phyloP scores from a whole-genome alignment of 1,139 yeast genomes.

The Entelexis paramagnoliae region DNA sequence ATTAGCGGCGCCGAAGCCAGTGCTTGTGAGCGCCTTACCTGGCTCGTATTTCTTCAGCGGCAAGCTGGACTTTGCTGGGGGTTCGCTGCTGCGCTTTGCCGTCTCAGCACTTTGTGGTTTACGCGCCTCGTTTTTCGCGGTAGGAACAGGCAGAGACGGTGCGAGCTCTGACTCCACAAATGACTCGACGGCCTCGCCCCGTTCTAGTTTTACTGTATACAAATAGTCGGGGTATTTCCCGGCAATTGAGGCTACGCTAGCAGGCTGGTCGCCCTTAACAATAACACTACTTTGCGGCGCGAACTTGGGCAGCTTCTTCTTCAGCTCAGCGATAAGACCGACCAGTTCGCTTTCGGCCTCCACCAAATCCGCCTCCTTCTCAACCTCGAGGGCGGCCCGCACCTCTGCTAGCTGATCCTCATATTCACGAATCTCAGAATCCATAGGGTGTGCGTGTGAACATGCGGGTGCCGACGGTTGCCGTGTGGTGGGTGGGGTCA shows the following conservation, averaged over 20 bases:
- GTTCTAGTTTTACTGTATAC: neutral
- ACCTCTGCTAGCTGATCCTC: conserved; percentile 16
- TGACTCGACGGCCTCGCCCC: too few relatives aligned
- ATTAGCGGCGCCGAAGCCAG: too few relatives aligned
- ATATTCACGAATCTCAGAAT: conserved; percentile 16
- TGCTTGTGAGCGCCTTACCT: too few relatives aligned
- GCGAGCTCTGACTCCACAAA: too few relatives aligned
- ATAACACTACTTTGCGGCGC: neutral
- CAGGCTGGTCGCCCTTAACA: neutral
- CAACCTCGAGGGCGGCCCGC: conserved; percentile 7
- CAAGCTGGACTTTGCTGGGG: too few relatives aligned
- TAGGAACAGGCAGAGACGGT: too few relatives aligned
- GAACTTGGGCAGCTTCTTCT: conserved; percentile 1
- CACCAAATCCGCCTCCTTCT: conserved; percentile 10
- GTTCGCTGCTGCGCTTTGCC: too few relatives aligned
- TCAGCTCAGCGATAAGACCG: conserved; percentile 15
- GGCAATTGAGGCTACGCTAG: neutral
- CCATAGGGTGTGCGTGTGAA: too few relatives aligned
- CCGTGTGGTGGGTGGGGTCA: neutral
- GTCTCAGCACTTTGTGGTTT: too few relatives aligned
- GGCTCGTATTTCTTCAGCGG: too few relatives aligned
- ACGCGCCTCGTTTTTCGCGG: too few relatives aligned
- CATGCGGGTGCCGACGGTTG: neutral
- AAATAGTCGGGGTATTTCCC: neutral
- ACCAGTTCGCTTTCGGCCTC: conserved; percentile 13